Percentiles rank a stretch among this genome's conserved stretches.
Evolutionary conservation across 2,329 filamentous ascomycete genomes (phyloP).

Genomic region (Colletotrichum karsti): DNA sequence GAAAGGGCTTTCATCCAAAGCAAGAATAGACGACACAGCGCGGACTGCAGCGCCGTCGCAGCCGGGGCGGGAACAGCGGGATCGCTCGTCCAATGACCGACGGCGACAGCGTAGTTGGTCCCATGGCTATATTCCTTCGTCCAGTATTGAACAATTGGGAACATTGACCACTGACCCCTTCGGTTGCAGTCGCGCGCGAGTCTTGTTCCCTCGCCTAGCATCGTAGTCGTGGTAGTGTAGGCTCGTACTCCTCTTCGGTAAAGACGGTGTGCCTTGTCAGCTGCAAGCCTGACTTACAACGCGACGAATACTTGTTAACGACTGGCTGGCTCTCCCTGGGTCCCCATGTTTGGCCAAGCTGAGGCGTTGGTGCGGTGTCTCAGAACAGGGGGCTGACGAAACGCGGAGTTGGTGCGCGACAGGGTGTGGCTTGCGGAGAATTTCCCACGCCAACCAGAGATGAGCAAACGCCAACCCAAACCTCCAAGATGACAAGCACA

Average conservation of each 20-base stretch:
- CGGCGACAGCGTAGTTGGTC: background rate
- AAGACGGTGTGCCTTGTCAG: too few relatives aligned
- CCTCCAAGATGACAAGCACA: background rate
- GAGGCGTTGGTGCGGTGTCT: constrained; percentile 28
- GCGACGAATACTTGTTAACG: too few relatives aligned
- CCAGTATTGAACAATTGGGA: too few relatives aligned
- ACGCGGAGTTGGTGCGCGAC: background rate
- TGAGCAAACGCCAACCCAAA: background rate
- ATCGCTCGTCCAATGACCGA: background rate
- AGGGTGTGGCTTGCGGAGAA: constrained; percentile 3
- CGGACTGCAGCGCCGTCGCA: background rate
- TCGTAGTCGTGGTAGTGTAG: too few relatives aligned
- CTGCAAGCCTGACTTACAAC: too few relatives aligned
- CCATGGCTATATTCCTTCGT: background rate
- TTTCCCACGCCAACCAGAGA: background rate
- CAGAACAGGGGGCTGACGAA: constrained; percentile 24
- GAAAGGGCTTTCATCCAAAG: constrained; percentile 12
- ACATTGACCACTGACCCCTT: background rate
- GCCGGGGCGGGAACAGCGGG: background rate
- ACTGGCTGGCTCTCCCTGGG: background rate
- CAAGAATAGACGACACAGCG: constrained; percentile 23
- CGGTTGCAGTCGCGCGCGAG: background rate
- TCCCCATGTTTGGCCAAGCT: constrained; percentile 5
- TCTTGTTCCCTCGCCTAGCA: too few relatives aligned
- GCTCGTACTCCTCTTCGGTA: too few relatives aligned